Evolutionary conservation across 2,329 filamentous ascomycete genomes (phyloP), one percentile per base, ranked within the genome.

Genomic region (Botrytis squamosa): DNA sequence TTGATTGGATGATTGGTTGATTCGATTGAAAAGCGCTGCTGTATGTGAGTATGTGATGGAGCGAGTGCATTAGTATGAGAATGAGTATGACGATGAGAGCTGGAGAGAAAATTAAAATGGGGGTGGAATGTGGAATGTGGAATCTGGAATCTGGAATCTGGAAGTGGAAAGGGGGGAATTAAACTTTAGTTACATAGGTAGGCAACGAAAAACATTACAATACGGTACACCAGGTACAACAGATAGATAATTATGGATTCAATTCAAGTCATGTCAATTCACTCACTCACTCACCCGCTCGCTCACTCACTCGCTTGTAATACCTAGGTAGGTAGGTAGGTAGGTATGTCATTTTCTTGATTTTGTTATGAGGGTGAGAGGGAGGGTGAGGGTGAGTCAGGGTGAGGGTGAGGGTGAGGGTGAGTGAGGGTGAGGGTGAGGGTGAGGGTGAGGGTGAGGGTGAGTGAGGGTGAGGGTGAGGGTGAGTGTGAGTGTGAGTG

Each of bases 1-100:
- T 68, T 68, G 66, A 42, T 68, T 57, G 66, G 14, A 22, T 67
- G 65, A 49, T 49, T 57, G 66, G 14, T 29, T 67, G 65, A 49
- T 49, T 66, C 36, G 5, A 55, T 25, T 57, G 66, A 38, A 68
- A 18, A 68, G 25, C n/a, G 36, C 3, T 38, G 20, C 5, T 52
- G 29, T 22, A 29, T n/a, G 49, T 29, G 66, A 57, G 49, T 29
- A 57, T 57, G 52, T 57, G n/a, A 18, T 57, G 44, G 29, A 8
- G 29, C 22, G 33, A 38, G 3, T 57, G n/a, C n/a, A 29, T 55
- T 3, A 29, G 52, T 55, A 55, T 8, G n/a, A 33, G 20, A 6
- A 36, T 9, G 64, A 66, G 20, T 5, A 52, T 18, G 29, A 33
- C 12, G 29, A 42, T n/a, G 40, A 42, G 59, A 38, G 25, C 25